These are phyloP conservation scores for Pseudodiploospora longispora DNA, from an alignment of 2,329 filamentous ascomycete genomes.

Conservation along the genomic window DNA sequence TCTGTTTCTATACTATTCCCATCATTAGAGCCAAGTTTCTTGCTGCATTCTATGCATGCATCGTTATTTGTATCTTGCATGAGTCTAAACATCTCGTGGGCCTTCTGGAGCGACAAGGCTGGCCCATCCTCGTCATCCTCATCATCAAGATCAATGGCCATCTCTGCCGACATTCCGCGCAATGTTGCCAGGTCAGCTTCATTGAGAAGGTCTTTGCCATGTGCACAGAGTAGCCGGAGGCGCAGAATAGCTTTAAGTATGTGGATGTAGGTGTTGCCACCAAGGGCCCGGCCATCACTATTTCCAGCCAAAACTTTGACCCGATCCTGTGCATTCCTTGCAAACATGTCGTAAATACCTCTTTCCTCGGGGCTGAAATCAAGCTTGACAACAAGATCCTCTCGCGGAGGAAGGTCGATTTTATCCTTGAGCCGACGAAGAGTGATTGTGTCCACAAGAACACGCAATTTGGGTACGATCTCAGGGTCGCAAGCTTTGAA, in stretches of 20 bases:
- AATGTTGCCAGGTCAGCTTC: slow-evolving; percentile 74
- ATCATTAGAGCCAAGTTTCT: slow-evolving; percentile 50
- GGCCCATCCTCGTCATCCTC: slow-evolving; percentile 55
- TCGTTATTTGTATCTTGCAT: slow-evolving; percentile 78
- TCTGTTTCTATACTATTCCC: slow-evolving; percentile 51
- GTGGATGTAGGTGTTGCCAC: slow-evolving; percentile 85
- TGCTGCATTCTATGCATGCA: slow-evolving; percentile 61
- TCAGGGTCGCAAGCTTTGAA: slow-evolving; percentile 83
- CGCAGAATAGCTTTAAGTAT: slow-evolving; percentile 87
- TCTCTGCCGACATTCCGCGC: slow-evolving; percentile 73
- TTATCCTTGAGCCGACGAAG: slow-evolving; percentile 86
- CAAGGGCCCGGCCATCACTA: slow-evolving; percentile 55
- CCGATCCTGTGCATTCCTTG: slow-evolving; percentile 69
- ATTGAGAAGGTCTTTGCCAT: slow-evolving; percentile 84
- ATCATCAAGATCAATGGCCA: slow-evolving; percentile 83
- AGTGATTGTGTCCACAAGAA: slow-evolving; percentile 91
- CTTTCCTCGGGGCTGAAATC: slow-evolving; percentile 70
- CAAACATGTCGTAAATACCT: slow-evolving; percentile 75
- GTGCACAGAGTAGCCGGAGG: slow-evolving; percentile 82
- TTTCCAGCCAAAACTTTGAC: slow-evolving; percentile 62
- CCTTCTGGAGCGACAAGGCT: slow-evolving; percentile 58
- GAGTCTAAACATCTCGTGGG: slow-evolving; percentile 77
- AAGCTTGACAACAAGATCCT: slow-evolving; percentile 65
- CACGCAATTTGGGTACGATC: slow-evolving; percentile 74
- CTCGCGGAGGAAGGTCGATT: slow-evolving; percentile 69